Conservation (phyloP, 345 rosid genomes). For the Kandelia obovata region DNA sequence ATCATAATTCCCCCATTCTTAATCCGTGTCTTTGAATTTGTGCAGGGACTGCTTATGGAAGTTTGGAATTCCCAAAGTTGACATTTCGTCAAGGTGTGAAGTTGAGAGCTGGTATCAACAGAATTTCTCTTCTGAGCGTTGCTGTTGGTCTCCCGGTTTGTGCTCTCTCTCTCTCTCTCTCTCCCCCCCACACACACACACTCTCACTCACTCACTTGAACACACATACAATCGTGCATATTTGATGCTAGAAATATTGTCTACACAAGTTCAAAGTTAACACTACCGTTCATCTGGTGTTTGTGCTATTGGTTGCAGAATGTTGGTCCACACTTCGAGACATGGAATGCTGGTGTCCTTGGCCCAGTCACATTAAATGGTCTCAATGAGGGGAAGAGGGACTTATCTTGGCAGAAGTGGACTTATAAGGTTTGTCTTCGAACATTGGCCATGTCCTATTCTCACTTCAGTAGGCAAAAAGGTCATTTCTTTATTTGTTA, state of each 20-base stretch:
- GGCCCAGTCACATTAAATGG: conserved; percentile 86
- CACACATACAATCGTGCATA: background rate
- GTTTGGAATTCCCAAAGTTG: conserved; percentile 85
- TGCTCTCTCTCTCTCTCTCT: conserved; percentile 21
- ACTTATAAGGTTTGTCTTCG: conserved; percentile 68
- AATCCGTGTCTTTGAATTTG: background rate
- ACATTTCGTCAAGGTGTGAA: conserved; percentile 63
- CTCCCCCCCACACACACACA: background rate
- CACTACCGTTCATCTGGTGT: conserved; percentile 2
- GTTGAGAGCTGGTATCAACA: conserved; percentile 82
- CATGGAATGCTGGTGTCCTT: conserved; percentile 93
- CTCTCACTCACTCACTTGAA: too few relatives aligned
- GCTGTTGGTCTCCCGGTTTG: conserved; percentile 98
- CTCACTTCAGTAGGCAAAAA: background rate
- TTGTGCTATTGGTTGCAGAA: conserved; percentile 48
- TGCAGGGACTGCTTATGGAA: conserved; percentile 87
- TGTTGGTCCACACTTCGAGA: conserved; percentile 97
- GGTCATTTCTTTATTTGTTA: conserved; percentile 7
- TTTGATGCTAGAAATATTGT: background rate
- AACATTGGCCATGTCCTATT: background rate
- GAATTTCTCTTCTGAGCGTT: conserved; percentile 74
- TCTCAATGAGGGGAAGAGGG: conserved; percentile 73
- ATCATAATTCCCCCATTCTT: background rate
- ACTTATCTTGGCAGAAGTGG: conserved; percentile 98
- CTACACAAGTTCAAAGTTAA: conserved; percentile 10